Base-by-base conservation (phyloP, 1,284 basidiomycete species). In the Testicularia cyperi region DNA sequence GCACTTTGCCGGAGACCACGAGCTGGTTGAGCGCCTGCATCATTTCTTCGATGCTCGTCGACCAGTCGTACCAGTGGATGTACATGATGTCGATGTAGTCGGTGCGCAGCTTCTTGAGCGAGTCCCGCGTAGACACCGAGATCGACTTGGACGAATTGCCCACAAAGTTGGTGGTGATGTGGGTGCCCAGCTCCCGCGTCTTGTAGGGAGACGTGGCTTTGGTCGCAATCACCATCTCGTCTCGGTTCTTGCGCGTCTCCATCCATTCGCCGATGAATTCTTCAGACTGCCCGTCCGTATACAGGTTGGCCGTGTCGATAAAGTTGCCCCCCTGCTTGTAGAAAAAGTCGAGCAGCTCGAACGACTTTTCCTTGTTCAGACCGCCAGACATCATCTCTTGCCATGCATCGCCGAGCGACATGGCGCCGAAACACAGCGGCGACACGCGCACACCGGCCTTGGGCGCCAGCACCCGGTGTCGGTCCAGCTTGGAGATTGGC, bases 231-330 rank as follows among this genome's bases (percentile, higher is more conserved):
- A 83, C 74, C 20, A 82, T 74, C 45, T 83, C 81, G 57, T 85
- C 82, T 7, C 83, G 79, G 27, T 80, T 82, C 0, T 78, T 79
- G 5, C 81, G 77, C 9, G 65, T 35, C 42, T 82, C 80, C 29
- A 79, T 80, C 84, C 84, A 85, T 67, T 83, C 82, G 1, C 84
- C 84, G 26, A 84, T 80, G 46, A 83, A 80, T 29, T 72, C 66
- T 56, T 85, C 84, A 4, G 80, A 81, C 2, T 78, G 70, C 34
- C 80, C 82, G 26, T 81, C 78, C 42, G 83, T 81, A 48, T 82
- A 83, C 26, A 32, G 58, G 42, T 80, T 82, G 10, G 83, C 78
- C 0, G 82, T 84, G 49, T 84, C 82, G 46, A 84, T 82, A 41
- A 83, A 82, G 60, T 83, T 83, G 10, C 69, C 64, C 21, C 14